Conservation (phyloP, 2,329 filamentous ascomycete genomes). For the Albifimbria verrucaria region DNA sequence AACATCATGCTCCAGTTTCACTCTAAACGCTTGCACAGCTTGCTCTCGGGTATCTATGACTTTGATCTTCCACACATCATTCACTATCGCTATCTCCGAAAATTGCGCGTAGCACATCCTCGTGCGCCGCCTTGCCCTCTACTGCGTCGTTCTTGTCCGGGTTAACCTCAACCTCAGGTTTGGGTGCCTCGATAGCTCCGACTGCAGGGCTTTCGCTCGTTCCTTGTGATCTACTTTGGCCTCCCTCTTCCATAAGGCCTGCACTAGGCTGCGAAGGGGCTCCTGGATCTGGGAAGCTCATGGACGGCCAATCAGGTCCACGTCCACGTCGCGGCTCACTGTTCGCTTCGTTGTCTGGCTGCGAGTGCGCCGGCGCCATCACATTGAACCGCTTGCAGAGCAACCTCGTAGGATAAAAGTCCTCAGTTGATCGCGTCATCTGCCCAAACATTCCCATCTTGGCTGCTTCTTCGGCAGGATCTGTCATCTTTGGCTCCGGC, state of each 20-base stretch:
- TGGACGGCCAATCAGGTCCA: background rate
- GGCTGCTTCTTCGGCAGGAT: slow-evolving; percentile 83
- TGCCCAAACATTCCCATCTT: slow-evolving; percentile 89
- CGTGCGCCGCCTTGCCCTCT: slow-evolving; percentile 69
- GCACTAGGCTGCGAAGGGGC: background rate
- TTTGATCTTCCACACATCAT: slow-evolving; percentile 11
- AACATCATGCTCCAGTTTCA: too few species aligned
- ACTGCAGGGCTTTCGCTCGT: background rate
- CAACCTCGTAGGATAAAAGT: slow-evolving; percentile 78
- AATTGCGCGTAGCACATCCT: slow-evolving; percentile 85
- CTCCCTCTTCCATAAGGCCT: background rate
- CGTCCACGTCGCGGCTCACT: slow-evolving; percentile 10
- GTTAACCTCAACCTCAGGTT: slow-evolving; percentile 49
- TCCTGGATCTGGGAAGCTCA: background rate
- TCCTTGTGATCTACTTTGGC: background rate
- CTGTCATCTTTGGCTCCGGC: slow-evolving; percentile 36
- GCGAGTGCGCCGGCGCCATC: slow-evolving; percentile 67
- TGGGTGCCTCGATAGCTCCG: slow-evolving; percentile 7
- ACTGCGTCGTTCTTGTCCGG: slow-evolving; percentile 65
- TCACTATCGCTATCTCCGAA: slow-evolving; percentile 86
- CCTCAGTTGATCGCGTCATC: slow-evolving; percentile 69
- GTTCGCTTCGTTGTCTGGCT: slow-evolving; percentile 43
- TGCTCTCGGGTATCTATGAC: background rate
- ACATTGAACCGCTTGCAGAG: slow-evolving; percentile 96
- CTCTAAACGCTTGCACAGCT: too few species aligned